Evolutionary conservation across 208 protist species (phyloP).

Genomic region (Trypanosoma congolense): DNA sequence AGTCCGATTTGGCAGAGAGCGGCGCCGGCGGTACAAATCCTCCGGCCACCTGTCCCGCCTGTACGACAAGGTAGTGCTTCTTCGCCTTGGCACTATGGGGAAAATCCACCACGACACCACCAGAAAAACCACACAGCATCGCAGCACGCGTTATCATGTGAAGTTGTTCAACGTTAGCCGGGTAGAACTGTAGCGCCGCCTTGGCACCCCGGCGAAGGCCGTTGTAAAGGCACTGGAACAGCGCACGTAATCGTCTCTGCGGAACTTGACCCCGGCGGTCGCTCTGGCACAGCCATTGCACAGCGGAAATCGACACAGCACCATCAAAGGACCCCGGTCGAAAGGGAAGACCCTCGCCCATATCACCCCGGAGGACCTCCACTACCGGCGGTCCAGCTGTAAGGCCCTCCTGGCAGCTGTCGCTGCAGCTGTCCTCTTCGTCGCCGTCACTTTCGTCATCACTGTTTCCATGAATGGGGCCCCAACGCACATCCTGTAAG

Average conservation of each 20-base stretch:
- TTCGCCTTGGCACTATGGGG: conserved; percentile 97
- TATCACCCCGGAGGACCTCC: conserved; percentile 92
- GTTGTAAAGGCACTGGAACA: conserved; percentile 97
- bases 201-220: conserved; percentile 87
- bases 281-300: conserved; percentile 99
- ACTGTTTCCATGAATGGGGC: conserved; percentile 36
- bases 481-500: conserved; percentile 70
- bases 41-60: conserved; percentile 78
- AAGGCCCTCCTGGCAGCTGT: conserved; percentile 1
- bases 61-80: conserved; percentile 95
- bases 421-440: conserved; percentile 19
- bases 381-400: conserved; percentile 39
- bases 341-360: conserved; percentile 95
- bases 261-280: conserved; percentile 93
- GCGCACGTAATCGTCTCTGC: conserved; percentile 86
- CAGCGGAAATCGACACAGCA: conserved; percentile 96
- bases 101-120: conserved; percentile 97
- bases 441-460: conserved; percentile 37
- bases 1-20: conserved; percentile 18
- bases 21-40: conserved; percentile 56
- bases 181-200: conserved; percentile 98
- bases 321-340: conserved; percentile 97
- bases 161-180: conserved; percentile 92
- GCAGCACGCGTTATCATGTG: conserved; percentile 95
- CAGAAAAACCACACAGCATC: conserved; percentile 97